These are phyloP conservation scores for Leccinum pachyderme DNA, from an alignment of 1,284 basidiomycete genomes.

Conservation along the genomic window DNA sequence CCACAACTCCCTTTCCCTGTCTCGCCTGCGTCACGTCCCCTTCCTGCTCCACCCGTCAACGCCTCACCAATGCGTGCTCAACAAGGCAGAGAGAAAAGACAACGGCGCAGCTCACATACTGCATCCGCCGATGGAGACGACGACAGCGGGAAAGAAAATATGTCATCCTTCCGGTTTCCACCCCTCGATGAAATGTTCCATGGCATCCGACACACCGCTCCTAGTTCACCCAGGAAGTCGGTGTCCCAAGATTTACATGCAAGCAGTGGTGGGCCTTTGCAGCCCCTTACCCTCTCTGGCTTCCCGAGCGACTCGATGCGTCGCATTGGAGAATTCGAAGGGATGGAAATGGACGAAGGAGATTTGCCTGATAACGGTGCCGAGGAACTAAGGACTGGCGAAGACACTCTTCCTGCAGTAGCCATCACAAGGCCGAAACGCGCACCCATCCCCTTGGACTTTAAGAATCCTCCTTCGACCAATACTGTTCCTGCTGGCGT, in stretches of 20 bases:
- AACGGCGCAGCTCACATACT: constrained; percentile 47
- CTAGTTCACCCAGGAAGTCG: constrained; percentile 37
- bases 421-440: constrained; percentile 53
- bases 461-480: constrained; percentile 67
- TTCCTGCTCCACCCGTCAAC: constrained; percentile 35
- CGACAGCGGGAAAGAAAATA: constrained; percentile 44
- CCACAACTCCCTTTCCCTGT: constrained; percentile 50
- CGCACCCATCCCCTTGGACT: constrained; percentile 77
- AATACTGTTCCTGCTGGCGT: constrained; percentile 80
- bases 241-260: constrained; percentile 25
- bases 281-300: constrained; percentile 65
- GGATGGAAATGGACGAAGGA: constrained; percentile 16
- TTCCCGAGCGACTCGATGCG: constrained; percentile 39
- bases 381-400: constrained; percentile 31
- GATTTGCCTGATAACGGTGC: constrained; percentile 10
- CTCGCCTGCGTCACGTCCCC: constrained; percentile 33
- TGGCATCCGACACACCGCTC: constrained; percentile 46
- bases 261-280: constrained; percentile 39
- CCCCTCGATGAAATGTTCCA: constrained; percentile 48
- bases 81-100: constrained; percentile 78
- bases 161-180: constrained; percentile 76
- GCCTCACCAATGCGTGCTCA: constrained; percentile 33
- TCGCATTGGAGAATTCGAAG: constrained; percentile 14
- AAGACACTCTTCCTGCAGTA: constrained; percentile 33
- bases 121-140: constrained; percentile 47